phyloP scores from a whole-genome alignment of 2,329 filamentous ascomycete genomes.

The Sporothrix luriei region DNA sequence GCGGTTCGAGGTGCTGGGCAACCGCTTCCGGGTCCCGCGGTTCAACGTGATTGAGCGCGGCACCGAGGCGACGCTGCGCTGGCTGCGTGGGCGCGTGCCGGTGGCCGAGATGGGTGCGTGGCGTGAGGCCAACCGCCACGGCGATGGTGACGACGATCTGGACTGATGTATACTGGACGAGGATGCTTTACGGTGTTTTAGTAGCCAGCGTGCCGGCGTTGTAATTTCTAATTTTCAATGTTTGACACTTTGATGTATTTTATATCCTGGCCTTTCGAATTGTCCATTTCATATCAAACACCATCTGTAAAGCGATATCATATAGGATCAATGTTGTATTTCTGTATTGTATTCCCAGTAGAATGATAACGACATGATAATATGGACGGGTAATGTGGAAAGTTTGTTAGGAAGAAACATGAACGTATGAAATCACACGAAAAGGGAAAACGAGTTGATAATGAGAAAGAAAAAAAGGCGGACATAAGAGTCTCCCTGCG shows the following conservation, averaged over 20 bases:
- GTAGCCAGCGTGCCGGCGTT: background rate
- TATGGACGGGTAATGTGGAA: too few species aligned
- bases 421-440: too few species aligned
- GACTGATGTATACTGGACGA: constrained; percentile 10
- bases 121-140: constrained; percentile 46
- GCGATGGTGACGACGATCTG: constrained; percentile 29
- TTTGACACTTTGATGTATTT: background rate
- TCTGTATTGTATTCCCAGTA: too few species aligned
- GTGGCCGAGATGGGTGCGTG: constrained; percentile 61
- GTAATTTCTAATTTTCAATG: background rate
- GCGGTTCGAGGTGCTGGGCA: constrained; percentile 77
- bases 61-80: constrained; percentile 79
- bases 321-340: too few species aligned
- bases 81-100: constrained; percentile 76
- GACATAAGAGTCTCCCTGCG: too few species aligned
- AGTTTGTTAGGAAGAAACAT: too few species aligned
- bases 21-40: constrained; percentile 83
- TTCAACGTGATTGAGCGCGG: constrained; percentile 83
- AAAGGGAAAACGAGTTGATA: too few species aligned
- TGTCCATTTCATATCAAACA: background rate
- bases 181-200: background rate
- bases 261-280: too few species aligned
- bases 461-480: too few species aligned
- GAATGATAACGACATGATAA: too few species aligned
- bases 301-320: too few species aligned